Base-by-base conservation (phyloP, 225 moss, liverwort and hornwort genomes). In the Ulota crispa region DNA sequence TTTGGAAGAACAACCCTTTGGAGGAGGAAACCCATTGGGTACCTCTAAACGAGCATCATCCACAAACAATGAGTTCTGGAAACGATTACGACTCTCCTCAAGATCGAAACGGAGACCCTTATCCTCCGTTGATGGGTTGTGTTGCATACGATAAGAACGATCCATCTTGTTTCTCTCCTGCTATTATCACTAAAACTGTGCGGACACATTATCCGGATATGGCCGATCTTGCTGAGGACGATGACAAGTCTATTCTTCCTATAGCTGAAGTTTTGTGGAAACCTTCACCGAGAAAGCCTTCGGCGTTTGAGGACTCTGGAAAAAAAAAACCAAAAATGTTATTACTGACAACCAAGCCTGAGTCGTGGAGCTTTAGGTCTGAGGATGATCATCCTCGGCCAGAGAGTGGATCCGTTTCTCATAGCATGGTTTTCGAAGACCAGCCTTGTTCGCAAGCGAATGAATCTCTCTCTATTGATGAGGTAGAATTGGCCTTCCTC, bases 311-410 rank as follows among this genome's bases (percentile, higher is more conserved):
- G 32, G 63, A 27, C 34, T 59, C 53, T 54, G 77, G 60, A 61
- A 75, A 77, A 68, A 83, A 80, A 62, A 60, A 80, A 72, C 80
- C 85, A 61, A 78, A 37, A 76, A 57, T 72, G 73, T 54, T 77
- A 14, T 27, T 68, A 62, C 69, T 78, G 56, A 43, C 82, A 70
- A 83, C 55, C 19, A 86, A 86, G 64, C 86, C 86, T 3, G 86
- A 86, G 45, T 86, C 86, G 41, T 86, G 88, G 88, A 88, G 88
- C 80, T 85, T 88, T 73, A 85, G 85, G 42, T 88, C 85, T 28
- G 85, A 85, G 75, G 88, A 88, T 68, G 85, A 83, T 76, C 85
- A 85, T 83, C 80, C 85, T 28, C 78, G 63, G 14, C 77, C 88
- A 7, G 85, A 85, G 80, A 88, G 88, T 70, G 83, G 83, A n/a